phyloP scores from a whole-genome alignment of 768 basidiomycete genomes.

The Clathrus columnatus region DNA sequence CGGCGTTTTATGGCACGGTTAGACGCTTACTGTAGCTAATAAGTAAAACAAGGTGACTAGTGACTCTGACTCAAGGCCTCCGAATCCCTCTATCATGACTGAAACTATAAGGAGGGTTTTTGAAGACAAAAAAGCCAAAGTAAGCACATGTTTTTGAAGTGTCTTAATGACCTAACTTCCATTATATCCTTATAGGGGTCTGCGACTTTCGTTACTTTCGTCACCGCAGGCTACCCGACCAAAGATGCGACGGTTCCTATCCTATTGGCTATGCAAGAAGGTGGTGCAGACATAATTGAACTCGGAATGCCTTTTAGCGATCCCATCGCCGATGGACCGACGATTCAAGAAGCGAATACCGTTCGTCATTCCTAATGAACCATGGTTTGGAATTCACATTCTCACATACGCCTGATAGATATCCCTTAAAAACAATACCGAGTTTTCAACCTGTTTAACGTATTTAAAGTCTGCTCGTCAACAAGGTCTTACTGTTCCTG shows the following conservation, averaged over 20 bases:
- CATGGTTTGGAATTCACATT: background rate
- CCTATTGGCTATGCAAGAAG: conserved; percentile 85
- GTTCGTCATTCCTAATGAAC: conserved; percentile 35
- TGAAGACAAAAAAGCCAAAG: conserved; percentile 51
- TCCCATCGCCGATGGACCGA: conserved; percentile 91
- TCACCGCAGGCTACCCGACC: conserved; percentile 90
- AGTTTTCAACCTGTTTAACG: conserved; percentile 65
- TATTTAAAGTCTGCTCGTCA: conserved; percentile 69
- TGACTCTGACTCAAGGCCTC: background rate
- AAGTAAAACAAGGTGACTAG: no score
- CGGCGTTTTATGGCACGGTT: no score
- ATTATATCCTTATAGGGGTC: conserved; percentile 31
- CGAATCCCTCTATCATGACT: conserved; percentile 38
- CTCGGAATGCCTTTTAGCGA: conserved; percentile 94
- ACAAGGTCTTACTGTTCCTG: conserved; percentile 76
- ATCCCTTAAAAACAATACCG: conserved; percentile 72
- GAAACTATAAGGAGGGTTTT: conserved; percentile 66
- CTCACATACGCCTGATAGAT: conserved; percentile 38
- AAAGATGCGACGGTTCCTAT: conserved; percentile 74
- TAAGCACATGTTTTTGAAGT: conserved; percentile 16
- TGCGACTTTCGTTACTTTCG: conserved; percentile 73
- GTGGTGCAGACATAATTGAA: conserved; percentile 92
- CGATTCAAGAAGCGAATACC: conserved; percentile 90
- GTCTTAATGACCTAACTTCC: conserved; percentile 3
- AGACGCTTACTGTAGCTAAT: no score